A percentile compares a stretch with the other conserved stretches of the same genome.
These are phyloP conservation scores for Metahyphopichia silvanorum DNA, from an alignment of 805 yeast species.

Conservation along the genomic window DNA sequence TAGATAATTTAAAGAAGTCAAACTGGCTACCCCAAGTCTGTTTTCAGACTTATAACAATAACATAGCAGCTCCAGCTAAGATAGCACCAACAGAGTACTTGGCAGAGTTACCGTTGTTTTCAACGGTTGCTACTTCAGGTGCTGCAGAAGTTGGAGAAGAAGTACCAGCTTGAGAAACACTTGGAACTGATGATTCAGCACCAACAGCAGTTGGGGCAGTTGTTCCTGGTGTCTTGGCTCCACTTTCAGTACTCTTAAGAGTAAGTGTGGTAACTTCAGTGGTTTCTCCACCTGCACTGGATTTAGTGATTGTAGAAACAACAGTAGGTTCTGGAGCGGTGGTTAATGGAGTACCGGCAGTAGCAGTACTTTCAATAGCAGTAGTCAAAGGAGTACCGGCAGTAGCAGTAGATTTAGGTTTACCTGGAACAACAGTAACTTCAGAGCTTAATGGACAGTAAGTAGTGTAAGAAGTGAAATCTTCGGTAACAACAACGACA, in stretches of 20 bases:
- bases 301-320: conserved; percentile 3
- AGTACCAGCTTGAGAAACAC: conserved; percentile 4
- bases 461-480: conserved; percentile 18
- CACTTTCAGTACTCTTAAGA: conserved; percentile 8
- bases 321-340: conserved; percentile 2
- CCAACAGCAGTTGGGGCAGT: conserved; percentile 3
- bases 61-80: conserved; percentile 2
- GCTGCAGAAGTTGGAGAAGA: conserved; percentile 1
- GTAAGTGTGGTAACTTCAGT: conserved; percentile 3
- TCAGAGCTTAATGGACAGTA: conserved; percentile 12
- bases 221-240: conserved; percentile 3
- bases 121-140: background rate
- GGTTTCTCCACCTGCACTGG: background rate
- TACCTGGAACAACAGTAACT: background rate
- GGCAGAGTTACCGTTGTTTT: background rate
- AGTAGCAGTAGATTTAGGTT: background rate
- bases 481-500: conserved; percentile 6
- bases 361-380: conserved; percentile 1
- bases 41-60: conserved; percentile 1
- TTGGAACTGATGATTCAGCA: conserved; percentile 2
- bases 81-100: conserved; percentile 2
- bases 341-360: too few species aligned
- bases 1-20: too few species aligned
- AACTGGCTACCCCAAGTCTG: too few species aligned
- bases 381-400: background rate